Evolutionary conservation across 129 eudicot species (phyloP).

Genomic region (Daucus carota): DH1_v3.0 NC_030386.2:20532501-20533000

Average conservation of each 20-base stretch:
- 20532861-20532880: conserved; percentile 75
- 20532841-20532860: conserved; percentile 62
- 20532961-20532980: conserved; percentile 60
- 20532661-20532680: no score
- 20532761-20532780: conserved; percentile 85
- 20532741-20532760: conserved; percentile 86
- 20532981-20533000: conserved; percentile 66
- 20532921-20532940: conserved; percentile 34
- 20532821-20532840: conserved; percentile 61
- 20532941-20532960: conserved; percentile 66
- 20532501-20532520: no score
- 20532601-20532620: neutral
- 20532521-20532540: no score
- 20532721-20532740: conserved; percentile 12
- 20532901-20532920: conserved; percentile 51
- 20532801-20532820: conserved; percentile 65
- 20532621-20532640: neutral
- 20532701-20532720: no score
- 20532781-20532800: conserved; percentile 76
- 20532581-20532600: neutral
- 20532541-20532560: neutral
- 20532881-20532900: conserved; percentile 67
- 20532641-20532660: neutral
- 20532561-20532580: neutral
- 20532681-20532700: no score